These are phyloP conservation scores for Myriosclerotinia scirpicola DNA, from an alignment of 2,329 filamentous ascomycete genomes.

Conservation along the genomic window DNA sequence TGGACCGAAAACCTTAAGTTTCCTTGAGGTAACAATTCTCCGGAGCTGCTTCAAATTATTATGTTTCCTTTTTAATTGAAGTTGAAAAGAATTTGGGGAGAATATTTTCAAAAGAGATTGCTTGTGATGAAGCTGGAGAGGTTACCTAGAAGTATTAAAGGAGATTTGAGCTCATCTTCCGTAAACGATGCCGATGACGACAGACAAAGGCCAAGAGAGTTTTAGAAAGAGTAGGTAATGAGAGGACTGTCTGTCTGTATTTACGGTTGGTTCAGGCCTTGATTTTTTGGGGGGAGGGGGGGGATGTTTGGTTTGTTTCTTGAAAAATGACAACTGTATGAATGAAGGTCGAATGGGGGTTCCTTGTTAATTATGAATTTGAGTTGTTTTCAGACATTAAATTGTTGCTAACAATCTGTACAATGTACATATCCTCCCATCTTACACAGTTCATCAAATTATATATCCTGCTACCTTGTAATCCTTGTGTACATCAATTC, in stretches of 20 bases:
- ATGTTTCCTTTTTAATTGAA: not conserved
- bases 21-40: not conserved
- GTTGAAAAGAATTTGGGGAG: not conserved
- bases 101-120: not conserved
- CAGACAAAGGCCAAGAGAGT: conserved; percentile 8
- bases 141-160: not conserved
- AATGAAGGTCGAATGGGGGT: not conserved
- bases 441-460: too few species aligned
- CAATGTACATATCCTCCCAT: too few species aligned
- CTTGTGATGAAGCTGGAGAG: not conserved
- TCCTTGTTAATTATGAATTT: conserved; percentile 6
- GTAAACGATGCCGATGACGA: conserved; percentile 12
- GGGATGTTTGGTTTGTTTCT: not conserved
- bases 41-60: not conserved
- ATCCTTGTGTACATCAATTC: conserved; percentile 14
- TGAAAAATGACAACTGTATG: not conserved
- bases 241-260: not conserved
- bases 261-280: conserved; percentile 4
- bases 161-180: not conserved
- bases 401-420: too few species aligned
- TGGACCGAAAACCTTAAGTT: not conserved
- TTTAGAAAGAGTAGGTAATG: not conserved
- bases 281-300: too few species aligned
- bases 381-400: conserved; percentile 15
- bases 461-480: not conserved